Base-by-base conservation (phyloP, 768 basidiomycete species). In the Kwoniella sp. region DNA sequence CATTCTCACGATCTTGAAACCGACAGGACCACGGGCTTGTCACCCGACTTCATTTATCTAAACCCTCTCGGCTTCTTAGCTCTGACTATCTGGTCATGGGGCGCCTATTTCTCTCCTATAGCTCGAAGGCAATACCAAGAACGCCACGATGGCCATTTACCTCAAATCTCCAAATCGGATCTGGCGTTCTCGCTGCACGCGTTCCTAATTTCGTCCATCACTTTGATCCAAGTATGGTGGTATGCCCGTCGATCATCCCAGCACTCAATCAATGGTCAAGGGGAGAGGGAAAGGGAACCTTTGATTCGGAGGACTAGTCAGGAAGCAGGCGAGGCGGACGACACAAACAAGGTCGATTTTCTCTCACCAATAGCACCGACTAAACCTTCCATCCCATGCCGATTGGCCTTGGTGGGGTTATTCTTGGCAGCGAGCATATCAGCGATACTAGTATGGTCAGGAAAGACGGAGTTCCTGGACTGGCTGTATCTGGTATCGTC, bases 111-210 rank as follows among this genome's bases (percentile, higher is more conserved):
- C 55, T 77, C 76, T 19, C 64, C 75, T 0, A 24, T 64, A 0
- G 76, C 81, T 2, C 68, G 81, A 15, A 10, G 64, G 5, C 75
- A 83, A 69, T 84, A 83, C 63, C 57, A 67, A 6, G 58, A 40
- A 19, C 64, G 82, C 17, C 78, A 83, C 60, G 67, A 73, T 10
- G 82, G 82, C 0, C 77, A 81, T 64, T 26, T 56, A 2, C 80
- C 81, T 0, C 72, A 81, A 24, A 79, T 83, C 24, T 68, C 73
- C 1, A 30, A 46, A 8, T 79, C 81, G 48, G 83, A 84, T 64
- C 66, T 83, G 33, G 82, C 76, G 8, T 84, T 84, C 58, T 74
- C 80, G 1, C 25, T 73, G 1, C 83, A 83, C 58, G 79, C 80
- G 0, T 65, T 80, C 22, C 17, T 78, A 1, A 63, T 82, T 3